A percentile compares a stretch with the other conserved stretches of the same genome.
These are phyloP conservation scores for Phenoliferia sp. DNA, from an alignment of 1,284 basidiomycete species.

Conservation along the genomic window DNA sequence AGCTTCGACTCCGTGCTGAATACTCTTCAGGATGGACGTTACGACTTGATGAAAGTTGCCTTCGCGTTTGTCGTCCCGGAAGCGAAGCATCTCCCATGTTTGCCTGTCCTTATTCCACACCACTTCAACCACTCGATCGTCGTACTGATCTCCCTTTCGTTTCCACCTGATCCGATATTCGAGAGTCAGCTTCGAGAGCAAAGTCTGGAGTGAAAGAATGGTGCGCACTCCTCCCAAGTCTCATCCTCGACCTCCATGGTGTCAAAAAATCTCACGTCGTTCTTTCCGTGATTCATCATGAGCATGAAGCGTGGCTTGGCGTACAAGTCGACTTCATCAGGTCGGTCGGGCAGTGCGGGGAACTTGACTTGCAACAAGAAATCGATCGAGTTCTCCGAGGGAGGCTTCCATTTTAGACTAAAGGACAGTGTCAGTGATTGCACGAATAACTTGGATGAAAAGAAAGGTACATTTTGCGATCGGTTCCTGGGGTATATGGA, in stretches of 20 bases:
- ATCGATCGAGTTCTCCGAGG: conserved; percentile 95
- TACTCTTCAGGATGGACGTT: conserved; percentile 77
- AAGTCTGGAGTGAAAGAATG: not conserved
- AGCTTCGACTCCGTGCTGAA: conserved; percentile 78
- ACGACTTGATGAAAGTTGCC: conserved; percentile 81
- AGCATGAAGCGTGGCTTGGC: conserved; percentile 84
- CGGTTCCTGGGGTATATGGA: conserved; percentile 83
- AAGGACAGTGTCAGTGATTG: not conserved
- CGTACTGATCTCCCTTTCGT: conserved; percentile 72
- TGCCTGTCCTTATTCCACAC: conserved; percentile 67
- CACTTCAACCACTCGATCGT: conserved; percentile 86
- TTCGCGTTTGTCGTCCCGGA: conserved; percentile 83
- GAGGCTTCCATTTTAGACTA: conserved; percentile 98
- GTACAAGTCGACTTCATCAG: conserved; percentile 65
- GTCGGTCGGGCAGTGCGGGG: conserved; percentile 58
- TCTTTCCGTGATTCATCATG: conserved; percentile 50
- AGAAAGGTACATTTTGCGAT: conserved; percentile 69
- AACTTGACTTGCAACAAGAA: conserved; percentile 92
- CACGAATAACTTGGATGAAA: not conserved
- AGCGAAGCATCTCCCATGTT: conserved; percentile 83
- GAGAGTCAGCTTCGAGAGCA: conserved; percentile 1
- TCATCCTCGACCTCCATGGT: conserved; percentile 77
- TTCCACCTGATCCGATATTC: conserved; percentile 64
- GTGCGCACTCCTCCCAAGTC: conserved; percentile 82
- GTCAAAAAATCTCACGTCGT: conserved; percentile 64